A percentile compares a stretch with the other conserved stretches of the same genome.
phyloP scores from a whole-genome alignment of 257 asterid genomes.

The Cruciata laevipes region DNA sequence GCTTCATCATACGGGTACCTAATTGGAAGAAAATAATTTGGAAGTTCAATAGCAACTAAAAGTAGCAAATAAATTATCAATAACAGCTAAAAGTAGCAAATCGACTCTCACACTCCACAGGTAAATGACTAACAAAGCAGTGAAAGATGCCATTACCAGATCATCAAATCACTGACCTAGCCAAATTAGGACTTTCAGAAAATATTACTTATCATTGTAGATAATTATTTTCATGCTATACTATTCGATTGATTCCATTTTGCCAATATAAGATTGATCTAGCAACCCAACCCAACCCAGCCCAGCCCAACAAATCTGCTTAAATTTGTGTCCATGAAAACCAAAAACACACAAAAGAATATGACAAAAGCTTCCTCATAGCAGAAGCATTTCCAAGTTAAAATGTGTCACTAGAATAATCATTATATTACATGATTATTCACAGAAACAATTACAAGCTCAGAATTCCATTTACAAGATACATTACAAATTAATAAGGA shows the following conservation, averaged over 20 bases:
- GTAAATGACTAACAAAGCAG: too few species aligned
- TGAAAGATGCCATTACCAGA: too few species aligned
- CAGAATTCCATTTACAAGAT: background rate
- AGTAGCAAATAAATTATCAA: background rate
- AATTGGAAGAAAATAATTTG: slow-evolving; percentile 14
- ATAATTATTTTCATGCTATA: too few species aligned
- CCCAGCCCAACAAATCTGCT: background rate
- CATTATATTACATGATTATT: too few species aligned
- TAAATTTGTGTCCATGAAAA: background rate
- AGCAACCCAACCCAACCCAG: background rate
- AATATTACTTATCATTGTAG: background rate
- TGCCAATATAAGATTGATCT: background rate
- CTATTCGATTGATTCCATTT: background rate
- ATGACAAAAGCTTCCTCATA: slow-evolving; percentile 1
- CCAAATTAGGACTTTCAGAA: too few species aligned
- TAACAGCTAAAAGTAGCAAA: background rate
- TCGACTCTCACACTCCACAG: background rate
- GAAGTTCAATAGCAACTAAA: slow-evolving; percentile 7
- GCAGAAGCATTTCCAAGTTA: background rate
- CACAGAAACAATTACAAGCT: background rate
- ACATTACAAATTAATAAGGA: background rate
- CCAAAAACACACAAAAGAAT: background rate
- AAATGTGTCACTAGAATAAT: background rate
- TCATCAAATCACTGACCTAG: too few species aligned
- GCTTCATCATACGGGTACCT: slow-evolving; percentile 94